These are phyloP conservation scores for Pestalotiopsis sp. DNA, from an alignment of 2,329 filamentous ascomycete genomes.

Conservation along the genomic window DNA sequence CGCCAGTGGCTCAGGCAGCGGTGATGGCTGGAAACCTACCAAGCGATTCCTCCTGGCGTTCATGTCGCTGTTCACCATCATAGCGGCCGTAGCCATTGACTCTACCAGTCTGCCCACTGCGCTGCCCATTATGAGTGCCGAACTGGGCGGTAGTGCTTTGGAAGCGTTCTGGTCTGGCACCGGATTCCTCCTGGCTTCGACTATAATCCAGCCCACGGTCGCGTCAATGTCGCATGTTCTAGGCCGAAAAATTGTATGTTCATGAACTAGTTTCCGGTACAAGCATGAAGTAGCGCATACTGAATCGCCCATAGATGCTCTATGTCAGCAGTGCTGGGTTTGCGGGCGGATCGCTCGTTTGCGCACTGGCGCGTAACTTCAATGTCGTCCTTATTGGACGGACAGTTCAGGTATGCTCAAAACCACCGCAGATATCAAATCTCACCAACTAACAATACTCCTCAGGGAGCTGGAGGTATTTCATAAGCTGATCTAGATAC, in stretches of 20 bases:
- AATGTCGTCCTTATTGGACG: slow-evolving; percentile 45
- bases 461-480: slow-evolving; percentile 18
- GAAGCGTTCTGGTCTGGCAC: slow-evolving; percentile 75
- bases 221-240: slow-evolving; percentile 21
- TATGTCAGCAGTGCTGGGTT: slow-evolving; percentile 19
- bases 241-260: slow-evolving; percentile 18
- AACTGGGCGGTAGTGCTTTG: slow-evolving; percentile 54
- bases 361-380: slow-evolving; percentile 40
- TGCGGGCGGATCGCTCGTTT: slow-evolving; percentile 20
- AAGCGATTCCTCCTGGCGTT: slow-evolving; percentile 50
- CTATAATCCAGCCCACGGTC: slow-evolving; percentile 56
- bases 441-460: not conserved
- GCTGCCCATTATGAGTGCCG: slow-evolving; percentile 54
- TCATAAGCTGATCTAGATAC: not conserved
- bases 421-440: not conserved
- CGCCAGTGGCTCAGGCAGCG: not conserved
- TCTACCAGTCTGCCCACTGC: slow-evolving; percentile 68
- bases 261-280: too few species aligned
- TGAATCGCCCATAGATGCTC: slow-evolving; percentile 14
- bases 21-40: slow-evolving; percentile 28
- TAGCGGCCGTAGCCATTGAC: slow-evolving; percentile 66
- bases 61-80: slow-evolving; percentile 53
- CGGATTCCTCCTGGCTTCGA: slow-evolving; percentile 68
- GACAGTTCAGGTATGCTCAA: slow-evolving; percentile 39
- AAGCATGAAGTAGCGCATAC: not conserved